These are phyloP conservation scores for Eucalyptus marginata DNA, from an alignment of 345 rosid genomes.

Conservation along the genomic window DNA sequence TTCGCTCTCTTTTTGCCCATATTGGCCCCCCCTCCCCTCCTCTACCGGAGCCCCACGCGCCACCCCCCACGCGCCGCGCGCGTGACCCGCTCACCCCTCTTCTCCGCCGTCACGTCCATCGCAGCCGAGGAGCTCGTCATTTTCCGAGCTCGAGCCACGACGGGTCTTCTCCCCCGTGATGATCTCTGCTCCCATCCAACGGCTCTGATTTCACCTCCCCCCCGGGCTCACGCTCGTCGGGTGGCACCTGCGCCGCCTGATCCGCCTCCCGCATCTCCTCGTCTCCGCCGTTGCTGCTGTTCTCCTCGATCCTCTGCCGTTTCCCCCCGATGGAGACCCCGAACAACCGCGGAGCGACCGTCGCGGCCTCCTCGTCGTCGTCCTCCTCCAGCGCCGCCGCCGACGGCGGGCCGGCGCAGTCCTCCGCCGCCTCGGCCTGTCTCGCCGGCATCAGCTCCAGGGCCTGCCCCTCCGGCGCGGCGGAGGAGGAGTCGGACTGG, in stretches of 20 bases:
- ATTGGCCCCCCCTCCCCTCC: too few relatives aligned
- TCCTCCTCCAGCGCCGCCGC: background rate
- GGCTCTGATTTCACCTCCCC: slow-evolving; percentile 54
- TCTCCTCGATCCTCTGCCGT: slow-evolving; percentile 46
- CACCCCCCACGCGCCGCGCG: background rate
- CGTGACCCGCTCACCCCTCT: background rate
- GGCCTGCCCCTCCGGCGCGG: slow-evolving; percentile 23
- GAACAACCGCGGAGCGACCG: slow-evolving; percentile 50
- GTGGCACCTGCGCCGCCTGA: background rate
- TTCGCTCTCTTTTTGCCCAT: background rate
- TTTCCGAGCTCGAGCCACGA: slow-evolving; percentile 66
- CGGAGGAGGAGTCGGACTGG: slow-evolving; percentile 13
- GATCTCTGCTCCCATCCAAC: slow-evolving; percentile 27
- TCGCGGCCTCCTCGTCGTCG: background rate
- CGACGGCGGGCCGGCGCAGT: background rate
- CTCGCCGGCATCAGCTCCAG: slow-evolving; percentile 31
- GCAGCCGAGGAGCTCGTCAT: background rate
- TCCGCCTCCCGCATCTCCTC: background rate
- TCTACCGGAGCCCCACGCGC: background rate
- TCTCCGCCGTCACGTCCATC: background rate
- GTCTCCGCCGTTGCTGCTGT: background rate
- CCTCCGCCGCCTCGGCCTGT: slow-evolving; percentile 2
- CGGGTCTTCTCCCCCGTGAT: slow-evolving; percentile 5
- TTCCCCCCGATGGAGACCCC: slow-evolving; percentile 81
- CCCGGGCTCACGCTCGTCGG: background rate